Base-by-base conservation (phyloP, 306 rosid species). In the Clitoria ternatea region DNA sequence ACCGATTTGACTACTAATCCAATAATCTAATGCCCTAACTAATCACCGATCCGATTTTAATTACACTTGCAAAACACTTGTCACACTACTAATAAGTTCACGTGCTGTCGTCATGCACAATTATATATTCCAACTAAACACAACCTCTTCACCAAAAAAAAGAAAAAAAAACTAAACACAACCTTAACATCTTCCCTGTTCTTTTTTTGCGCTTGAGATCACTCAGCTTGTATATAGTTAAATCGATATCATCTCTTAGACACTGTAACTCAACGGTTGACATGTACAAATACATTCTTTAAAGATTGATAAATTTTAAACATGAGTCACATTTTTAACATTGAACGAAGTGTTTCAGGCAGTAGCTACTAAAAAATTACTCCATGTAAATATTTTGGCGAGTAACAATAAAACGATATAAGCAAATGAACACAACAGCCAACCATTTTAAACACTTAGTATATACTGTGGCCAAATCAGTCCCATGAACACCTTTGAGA, bases 401-500 rank as follows among this genome's bases (percentile, higher is more conserved):
- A 23, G 17, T 52, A 57, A 55, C 39, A 44, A 13, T 14, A 27
- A 14, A 32, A 10, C 13, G 14, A 20, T 44, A 42, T 13, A 61
- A 5, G 27, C 7, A 9, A 69, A 17, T 5, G 44, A 63, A 68
- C 77, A 57, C 35, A 39, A 45, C 20, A 33, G 23, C 59, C 65
- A 62, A 68, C 50, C 29, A 55, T 60, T 56, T 32, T 9, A 26
- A 33, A 50, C 76, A 48, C 59, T 59, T 30, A 44, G 44, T 37
- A 45, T 29, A 71, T 50, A 6, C 67, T 57, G 65, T 17, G 53
- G 65, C 47, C 66, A 72, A 69, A 74, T 47, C 70, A 75, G 50
- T 76, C 59, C 73, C 71, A 70, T 64, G 69, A 70, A 76, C 42
- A n/a, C 19, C 24, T 60, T 70, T 70, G 61, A 74, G 55, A 78